Evolutionary conservation across 306 rosid genomes (phyloP), one percentile per base, ranked within the genome.

Genomic region (Vigna radiata): DNA sequence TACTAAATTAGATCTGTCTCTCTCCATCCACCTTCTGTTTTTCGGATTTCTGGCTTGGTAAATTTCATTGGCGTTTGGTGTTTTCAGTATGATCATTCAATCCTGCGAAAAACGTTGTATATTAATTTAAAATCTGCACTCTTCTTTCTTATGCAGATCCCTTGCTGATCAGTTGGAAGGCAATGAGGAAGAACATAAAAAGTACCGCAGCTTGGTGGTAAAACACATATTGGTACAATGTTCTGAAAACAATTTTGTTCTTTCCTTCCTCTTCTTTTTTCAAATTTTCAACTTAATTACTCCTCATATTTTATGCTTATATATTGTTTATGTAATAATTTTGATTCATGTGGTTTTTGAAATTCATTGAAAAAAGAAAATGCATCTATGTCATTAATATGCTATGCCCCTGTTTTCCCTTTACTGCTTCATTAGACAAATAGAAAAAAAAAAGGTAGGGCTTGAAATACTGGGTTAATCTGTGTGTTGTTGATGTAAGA

Each of bases 151-250:
- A 37, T 85, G 70, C 83, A 92, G 97, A 87, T 88, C 91, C 66
- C 87, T 92, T 81, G 93, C 92, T 61, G 89, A 90, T 85, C 96
- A 90, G 84, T 83, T 92, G 87, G 97, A 92, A 77, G 93, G 97
- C 23, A 82, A 90, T 56, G 91, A 87, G 72, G 96, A 86, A 84
- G 88, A 86, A 74, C 90, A 90, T 79, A 65, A 0, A 64, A 92
- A 92, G 85, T 88, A 87, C 68, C 97, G 96, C 50, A 73, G 82
- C 85, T 84, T 86, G 93, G 90, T 87, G 55, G 96, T 88, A 58
- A 83, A 90, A 80, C 90, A 92, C 79, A 86, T 92, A 52, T n/a
- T 78, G 91, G 97, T 92, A 88, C 81, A 72, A 66, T 62, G 68
- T 65, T 72, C 76, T 37, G 43, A 25, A 72, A 75, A 58, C 60